Percentiles rank a stretch among this genome's conserved stretches.
These are phyloP conservation scores for Lepraria neglecta DNA, from an alignment of 495 filamentous ascomycete genomes.

Conservation along the genomic window DNA sequence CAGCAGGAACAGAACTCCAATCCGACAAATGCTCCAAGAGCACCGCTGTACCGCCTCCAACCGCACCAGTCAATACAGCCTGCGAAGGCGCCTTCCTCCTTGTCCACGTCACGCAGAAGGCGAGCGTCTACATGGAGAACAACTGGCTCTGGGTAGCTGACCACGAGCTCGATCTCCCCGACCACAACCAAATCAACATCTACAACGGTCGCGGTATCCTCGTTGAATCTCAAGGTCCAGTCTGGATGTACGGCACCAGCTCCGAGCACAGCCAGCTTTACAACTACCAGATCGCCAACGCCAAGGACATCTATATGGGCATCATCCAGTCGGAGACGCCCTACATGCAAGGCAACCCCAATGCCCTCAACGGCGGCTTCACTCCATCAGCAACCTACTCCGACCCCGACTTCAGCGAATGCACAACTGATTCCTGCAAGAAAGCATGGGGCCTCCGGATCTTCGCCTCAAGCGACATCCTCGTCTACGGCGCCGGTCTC, in stretches of 20 bases:
- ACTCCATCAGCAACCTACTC: constrained; percentile 53
- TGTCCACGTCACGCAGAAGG: constrained; percentile 66
- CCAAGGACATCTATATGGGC: constrained; percentile 76
- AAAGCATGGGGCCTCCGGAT: constrained; percentile 85
- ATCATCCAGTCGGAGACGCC: constrained; percentile 89
- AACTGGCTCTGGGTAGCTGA: constrained; percentile 94
- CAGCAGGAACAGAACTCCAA: constrained; percentile 73
- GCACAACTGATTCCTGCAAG: constrained; percentile 57
- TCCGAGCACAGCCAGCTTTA: constrained; percentile 88
- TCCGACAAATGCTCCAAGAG: constrained; percentile 68
- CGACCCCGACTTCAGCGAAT: constrained; percentile 69
- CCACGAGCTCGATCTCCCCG: constrained; percentile 74
- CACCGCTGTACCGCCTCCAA: constrained; percentile 49
- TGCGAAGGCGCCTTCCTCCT: constrained; percentile 78
- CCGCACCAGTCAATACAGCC: constrained; percentile 33
- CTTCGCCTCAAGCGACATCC: constrained; percentile 58
- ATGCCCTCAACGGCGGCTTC: constrained; percentile 63
- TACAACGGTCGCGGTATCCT: constrained; percentile 86
- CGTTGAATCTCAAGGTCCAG: constrained; percentile 55
- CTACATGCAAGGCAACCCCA: constrained; percentile 85
- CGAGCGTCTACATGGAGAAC: constrained; percentile 79
- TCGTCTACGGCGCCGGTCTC: constrained; percentile 70
- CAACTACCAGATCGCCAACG: constrained; percentile 78
- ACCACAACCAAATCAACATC: constrained; percentile 79
- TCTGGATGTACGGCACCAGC: constrained; percentile 68